Evolutionary conservation across 495 filamentous ascomycete genomes (phyloP).

Genomic region (Tuber calosporum): DNA sequence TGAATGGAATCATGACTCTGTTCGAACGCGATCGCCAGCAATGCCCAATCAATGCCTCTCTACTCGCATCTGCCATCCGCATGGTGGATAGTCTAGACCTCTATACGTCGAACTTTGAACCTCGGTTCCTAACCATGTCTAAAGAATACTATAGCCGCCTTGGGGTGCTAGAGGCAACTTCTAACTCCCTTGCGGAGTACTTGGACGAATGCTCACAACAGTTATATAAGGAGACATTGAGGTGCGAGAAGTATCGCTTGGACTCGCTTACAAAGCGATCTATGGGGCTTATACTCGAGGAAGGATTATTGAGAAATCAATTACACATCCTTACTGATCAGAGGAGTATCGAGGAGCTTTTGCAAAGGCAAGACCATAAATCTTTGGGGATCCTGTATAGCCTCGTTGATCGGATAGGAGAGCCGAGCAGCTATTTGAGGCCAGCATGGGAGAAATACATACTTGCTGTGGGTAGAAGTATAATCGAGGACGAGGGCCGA

Average conservation of each 20-base stretch:
- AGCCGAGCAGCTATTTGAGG: conserved; percentile 59
- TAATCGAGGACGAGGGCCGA: conserved; percentile 70
- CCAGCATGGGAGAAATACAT: conserved; percentile 72
- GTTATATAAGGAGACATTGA: conserved; percentile 60
- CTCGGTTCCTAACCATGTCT: conserved; percentile 60
- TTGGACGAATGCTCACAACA: conserved; percentile 58
- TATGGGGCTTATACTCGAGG: conserved; percentile 62
- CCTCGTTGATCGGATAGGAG: conserved; percentile 58
- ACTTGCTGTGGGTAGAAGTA: conserved; percentile 60
- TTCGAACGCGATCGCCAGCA: conserved; percentile 62
- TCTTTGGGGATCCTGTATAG: conserved; percentile 69
- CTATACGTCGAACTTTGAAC: conserved; percentile 74
- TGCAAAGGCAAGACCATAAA: conserved; percentile 57
- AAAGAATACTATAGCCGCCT: conserved; percentile 57
- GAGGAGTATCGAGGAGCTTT: conserved; percentile 58
- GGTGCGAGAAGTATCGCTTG: conserved; percentile 71
- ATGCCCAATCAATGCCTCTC: conserved; percentile 46
- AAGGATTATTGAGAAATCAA: conserved; percentile 56
- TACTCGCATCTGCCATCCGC: conserved; percentile 64
- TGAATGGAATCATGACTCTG: conserved; percentile 68
- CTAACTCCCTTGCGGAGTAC: conserved; percentile 59
- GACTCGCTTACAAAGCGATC: conserved; percentile 72
- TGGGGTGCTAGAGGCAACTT: conserved; percentile 54
- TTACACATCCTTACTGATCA: conserved; percentile 55
- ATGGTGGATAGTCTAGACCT: conserved; percentile 75